Percentiles rank a stretch among this genome's conserved stretches.
phyloP scores from a whole-genome alignment of 768 basidiomycete species.

The Collybia sp. region DNA sequence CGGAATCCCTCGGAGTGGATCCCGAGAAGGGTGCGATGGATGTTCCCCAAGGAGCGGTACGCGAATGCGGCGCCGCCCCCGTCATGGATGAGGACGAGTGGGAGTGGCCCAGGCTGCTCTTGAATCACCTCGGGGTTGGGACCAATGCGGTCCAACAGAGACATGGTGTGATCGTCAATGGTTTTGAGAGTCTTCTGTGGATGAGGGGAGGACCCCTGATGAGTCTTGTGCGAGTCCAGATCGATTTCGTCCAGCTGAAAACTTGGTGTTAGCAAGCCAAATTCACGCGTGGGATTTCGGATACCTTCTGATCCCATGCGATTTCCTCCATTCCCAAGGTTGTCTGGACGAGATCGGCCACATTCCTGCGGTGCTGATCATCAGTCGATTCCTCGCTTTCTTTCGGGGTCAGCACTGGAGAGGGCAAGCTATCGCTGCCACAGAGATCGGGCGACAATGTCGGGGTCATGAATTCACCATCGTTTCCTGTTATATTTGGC shows the following conservation, averaged over 20 bases:
- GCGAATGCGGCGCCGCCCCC: constrained; percentile 3
- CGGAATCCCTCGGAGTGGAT: constrained; percentile 1
- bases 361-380: too few relatives aligned
- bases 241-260: constrained; percentile 1
- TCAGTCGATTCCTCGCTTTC: too few relatives aligned
- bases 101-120: not conserved
- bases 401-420: too few relatives aligned
- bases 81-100: constrained; percentile 5
- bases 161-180: not conserved
- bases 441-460: too few relatives aligned
- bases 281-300: too few relatives aligned
- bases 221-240: constrained; percentile 2
- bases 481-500: too few relatives aligned
- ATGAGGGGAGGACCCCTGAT: not conserved
- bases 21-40: constrained; percentile 2
- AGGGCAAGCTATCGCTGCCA: too few relatives aligned
- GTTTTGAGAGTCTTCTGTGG: not conserved
- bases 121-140: constrained; percentile 4
- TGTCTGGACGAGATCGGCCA: too few relatives aligned
- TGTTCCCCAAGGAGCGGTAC: constrained; percentile 1
- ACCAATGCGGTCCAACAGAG: not conserved
- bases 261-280: too few relatives aligned
- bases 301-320: too few relatives aligned
- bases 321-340: too few relatives aligned
- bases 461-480: too few relatives aligned